Evolutionary conservation across 768 basidiomycete genomes (phyloP), one percentile per base, ranked within the genome.

Genomic region (Pleurotus salmoneostramineus): DNA sequence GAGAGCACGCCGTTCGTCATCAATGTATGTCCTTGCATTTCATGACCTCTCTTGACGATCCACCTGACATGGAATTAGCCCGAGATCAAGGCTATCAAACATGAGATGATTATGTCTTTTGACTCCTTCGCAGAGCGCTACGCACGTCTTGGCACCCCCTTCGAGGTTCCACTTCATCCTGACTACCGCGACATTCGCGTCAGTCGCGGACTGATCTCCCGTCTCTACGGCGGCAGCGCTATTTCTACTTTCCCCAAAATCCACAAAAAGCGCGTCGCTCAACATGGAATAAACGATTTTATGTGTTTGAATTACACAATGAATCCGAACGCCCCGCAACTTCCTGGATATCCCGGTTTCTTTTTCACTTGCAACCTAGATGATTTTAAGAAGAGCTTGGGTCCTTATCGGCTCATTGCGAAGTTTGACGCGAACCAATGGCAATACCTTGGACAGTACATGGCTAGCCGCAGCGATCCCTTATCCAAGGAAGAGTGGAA

Each of bases 251-350:
- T 62, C 44, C 73, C 74, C 0, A 46, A 12, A 0, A 70, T 71
- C 10, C 33, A 52, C 2, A 33, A 57, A 2, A 46, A 61, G 0
- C 62, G 60, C n/a, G 5, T 71, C 4, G 64, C 59, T 0, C 36
- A 50, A 6, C 73, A 75, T 56, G 71, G 73, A 1, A 40, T 67
- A 46, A 42, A 67, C 5, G 66, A 73, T 31, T 76, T 74, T 56
- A 67, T 71, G 66, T 78, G 66, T 57, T 61, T 70, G 0, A 71
- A 69, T 50, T 63, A 71, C 0, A 47, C 58, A 1, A 68, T 65
- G 42, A 71, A 76, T 42, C 73, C 74, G 1, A 64, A 74, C 17
- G 74, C 69, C 7, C 77, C 74, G 1, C 59, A 70, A 51, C 42
- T 69, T 11, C 72, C 74, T 0, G 75, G 76, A 0, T 65, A 67